Conservation (phyloP, 768 basidiomycete species). For the Rhodocollybia butyracea region DNA sequence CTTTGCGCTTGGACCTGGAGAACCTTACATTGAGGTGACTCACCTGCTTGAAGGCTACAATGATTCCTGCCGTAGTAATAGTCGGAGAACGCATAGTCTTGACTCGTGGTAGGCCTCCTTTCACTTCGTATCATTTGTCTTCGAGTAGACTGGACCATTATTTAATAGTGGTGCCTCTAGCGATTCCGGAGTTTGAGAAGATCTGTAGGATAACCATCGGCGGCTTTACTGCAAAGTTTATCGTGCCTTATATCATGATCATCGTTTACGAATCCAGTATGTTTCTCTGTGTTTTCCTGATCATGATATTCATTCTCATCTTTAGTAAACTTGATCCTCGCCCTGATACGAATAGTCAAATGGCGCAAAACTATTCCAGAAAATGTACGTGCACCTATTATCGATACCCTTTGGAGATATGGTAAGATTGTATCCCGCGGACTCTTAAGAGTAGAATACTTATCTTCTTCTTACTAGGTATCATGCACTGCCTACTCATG, state of each 20-base stretch:
- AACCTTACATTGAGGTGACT: not conserved
- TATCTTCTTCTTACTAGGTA: no score
- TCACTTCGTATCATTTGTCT: not conserved
- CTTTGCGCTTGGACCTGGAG: not conserved
- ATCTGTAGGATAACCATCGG: no score
- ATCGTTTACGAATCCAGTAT: slow-evolving; percentile 15
- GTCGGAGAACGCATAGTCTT: slow-evolving; percentile 9
- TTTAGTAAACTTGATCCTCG: no score
- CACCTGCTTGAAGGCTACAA: no score
- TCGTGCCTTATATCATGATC: slow-evolving; percentile 9
- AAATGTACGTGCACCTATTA: no score
- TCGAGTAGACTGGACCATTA: not conserved
- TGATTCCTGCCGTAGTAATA: slow-evolving; percentile 13
- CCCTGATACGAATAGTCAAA: no score
- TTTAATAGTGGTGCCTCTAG: slow-evolving; percentile 13
- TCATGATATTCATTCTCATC: slow-evolving; percentile 10
- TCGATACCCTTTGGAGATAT: slow-evolving; percentile 15
- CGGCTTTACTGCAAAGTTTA: no score
- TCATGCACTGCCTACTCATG: no score
- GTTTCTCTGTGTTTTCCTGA: slow-evolving; percentile 4
- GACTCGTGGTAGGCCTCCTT: not conserved
- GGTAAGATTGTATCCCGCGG: no score
- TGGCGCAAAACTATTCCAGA: no score
- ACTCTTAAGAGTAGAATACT: no score
- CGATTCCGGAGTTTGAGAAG: no score